These are phyloP conservation scores for Sedum album DNA, from an alignment of 164 flowering plant species.

Conservation along the genomic window DNA sequence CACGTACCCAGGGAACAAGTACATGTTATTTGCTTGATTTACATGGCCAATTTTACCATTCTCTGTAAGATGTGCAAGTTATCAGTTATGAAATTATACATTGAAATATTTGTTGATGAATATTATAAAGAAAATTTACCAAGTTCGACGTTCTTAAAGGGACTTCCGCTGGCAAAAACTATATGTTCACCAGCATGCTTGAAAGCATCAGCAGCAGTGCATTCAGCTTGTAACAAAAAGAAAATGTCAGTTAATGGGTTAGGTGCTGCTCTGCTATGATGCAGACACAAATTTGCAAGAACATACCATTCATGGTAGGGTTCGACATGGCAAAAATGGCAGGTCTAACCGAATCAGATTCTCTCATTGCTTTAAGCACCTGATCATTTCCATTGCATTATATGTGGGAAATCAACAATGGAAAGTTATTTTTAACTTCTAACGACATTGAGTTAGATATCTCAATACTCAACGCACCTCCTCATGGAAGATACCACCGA, in stretches of 20 bases:
- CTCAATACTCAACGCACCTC: slow-evolving; percentile 45
- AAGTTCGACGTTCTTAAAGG: slow-evolving; percentile 75
- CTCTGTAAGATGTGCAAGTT: slow-evolving; percentile 26
- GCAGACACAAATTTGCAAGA: background rate
- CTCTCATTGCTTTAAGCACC: slow-evolving; percentile 91
- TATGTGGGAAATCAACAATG: background rate
- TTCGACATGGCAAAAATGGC: slow-evolving; percentile 91
- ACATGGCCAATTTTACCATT: slow-evolving; percentile 86
- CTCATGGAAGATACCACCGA: slow-evolving; percentile 80
- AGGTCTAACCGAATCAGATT: slow-evolving; percentile 80
- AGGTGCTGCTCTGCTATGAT: background rate
- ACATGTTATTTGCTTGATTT: slow-evolving; percentile 99
- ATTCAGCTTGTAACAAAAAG: slow-evolving; percentile 70
- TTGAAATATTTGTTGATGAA: background rate
- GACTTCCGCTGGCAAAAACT: slow-evolving; percentile 97
- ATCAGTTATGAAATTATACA: background rate
- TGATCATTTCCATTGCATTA: slow-evolving; percentile 16
- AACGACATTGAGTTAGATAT: background rate
- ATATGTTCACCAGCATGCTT: slow-evolving; percentile 87
- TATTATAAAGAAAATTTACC: slow-evolving; percentile 31
- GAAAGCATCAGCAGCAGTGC: slow-evolving; percentile 94
- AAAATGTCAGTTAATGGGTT: background rate
- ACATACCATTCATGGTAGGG: slow-evolving; percentile 89
- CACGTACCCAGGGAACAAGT: slow-evolving; percentile 92
- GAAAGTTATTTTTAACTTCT: background rate